Evolutionary conservation across 306 rosid genomes (phyloP), one percentile per base, ranked within the genome.

Genomic region (Trichosanthes cucumerina): DNA sequence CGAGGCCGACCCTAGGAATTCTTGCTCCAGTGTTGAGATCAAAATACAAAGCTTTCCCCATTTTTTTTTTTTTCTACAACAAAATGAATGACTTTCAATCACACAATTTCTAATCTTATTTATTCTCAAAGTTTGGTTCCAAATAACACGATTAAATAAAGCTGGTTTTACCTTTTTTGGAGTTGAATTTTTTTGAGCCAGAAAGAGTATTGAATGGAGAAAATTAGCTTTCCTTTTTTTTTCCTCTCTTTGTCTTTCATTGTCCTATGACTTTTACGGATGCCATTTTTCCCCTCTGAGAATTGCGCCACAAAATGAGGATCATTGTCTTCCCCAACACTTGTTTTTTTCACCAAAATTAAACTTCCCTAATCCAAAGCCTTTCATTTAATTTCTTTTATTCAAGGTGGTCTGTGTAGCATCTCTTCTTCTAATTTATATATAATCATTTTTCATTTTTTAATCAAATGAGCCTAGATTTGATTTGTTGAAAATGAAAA

Each of bases 1-100:
- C 93, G 23, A 88, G 80, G 3, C 93, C 76, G 7, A 91, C 33
- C 0, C 92, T 79, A 24, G 96, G 93, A 4, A 91, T 88, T 72
- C 80, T 84, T 18, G 88, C 88, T 6, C 96, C 86, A 1, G 86
- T 86, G 79, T 85, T 89, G 64, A 91, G 72, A 80, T 85, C 80
- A 65, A 88, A 88, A 84, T 36, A 58, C 54, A 81, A 47, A 6
- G 10, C 69, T 0, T 63, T 75, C 31, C 10, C 47, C 79, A 50
- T 50, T 28, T 74, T 3, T 46, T n/a, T n/a, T 24, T 44, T 6
- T 24, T 12, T 6, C n/a, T 47, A 2, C 36, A 12, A 9, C 50
- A 43, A 3, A 70, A 19, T 11, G 6, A 70, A 70, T 12, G 5
- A 66, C 5, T 65, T 18, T 31, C 43, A 63, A 13, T 4, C n/a